Percentiles rank a stretch among this genome's conserved stretches.
Conservation (phyloP, 495 filamentous ascomycete genomes). For the Hypoxylon cercidicola region DNA sequence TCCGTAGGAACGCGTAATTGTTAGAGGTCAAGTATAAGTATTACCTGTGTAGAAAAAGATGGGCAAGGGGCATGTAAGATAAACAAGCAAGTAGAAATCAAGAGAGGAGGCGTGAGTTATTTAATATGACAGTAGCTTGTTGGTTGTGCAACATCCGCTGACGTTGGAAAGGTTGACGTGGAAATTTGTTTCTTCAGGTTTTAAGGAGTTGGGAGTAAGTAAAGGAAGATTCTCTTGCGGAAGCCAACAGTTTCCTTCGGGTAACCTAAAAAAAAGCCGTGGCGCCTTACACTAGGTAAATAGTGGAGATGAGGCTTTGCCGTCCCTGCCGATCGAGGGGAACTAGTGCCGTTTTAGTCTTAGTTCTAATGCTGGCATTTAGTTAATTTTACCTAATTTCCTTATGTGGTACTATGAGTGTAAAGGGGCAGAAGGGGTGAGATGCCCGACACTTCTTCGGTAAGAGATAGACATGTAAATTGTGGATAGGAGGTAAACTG, state of each 20-base stretch:
- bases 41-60: too few relatives aligned
- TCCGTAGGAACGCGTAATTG: conserved; percentile 24
- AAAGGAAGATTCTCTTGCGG: conserved; percentile 17
- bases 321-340: conserved; percentile 24
- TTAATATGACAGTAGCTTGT: background rate
- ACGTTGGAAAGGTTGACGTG: background rate
- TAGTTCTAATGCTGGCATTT: conserved; percentile 12
- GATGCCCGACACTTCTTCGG: too few relatives aligned
- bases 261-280: conserved; percentile 24
- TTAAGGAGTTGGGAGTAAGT: conserved; percentile 24
- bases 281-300: conserved; percentile 8
- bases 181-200: conserved; percentile 6
- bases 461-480: too few relatives aligned
- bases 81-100: too few relatives aligned
- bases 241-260: conserved; percentile 3
- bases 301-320: conserved; percentile 32
- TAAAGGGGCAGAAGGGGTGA: too few relatives aligned
- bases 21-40: background rate
- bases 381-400: conserved; percentile 1
- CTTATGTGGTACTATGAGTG: too few relatives aligned
- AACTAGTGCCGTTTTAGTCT: conserved; percentile 8
- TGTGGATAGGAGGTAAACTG: too few relatives aligned
- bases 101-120: too few relatives aligned
- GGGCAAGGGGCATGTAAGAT: too few relatives aligned
- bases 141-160: background rate